Evolutionary conservation across 2,329 filamentous ascomycete species (phyloP), one percentile per base, ranked within the genome.

Genomic region (Neofusicoccum umdonicola): DNA sequence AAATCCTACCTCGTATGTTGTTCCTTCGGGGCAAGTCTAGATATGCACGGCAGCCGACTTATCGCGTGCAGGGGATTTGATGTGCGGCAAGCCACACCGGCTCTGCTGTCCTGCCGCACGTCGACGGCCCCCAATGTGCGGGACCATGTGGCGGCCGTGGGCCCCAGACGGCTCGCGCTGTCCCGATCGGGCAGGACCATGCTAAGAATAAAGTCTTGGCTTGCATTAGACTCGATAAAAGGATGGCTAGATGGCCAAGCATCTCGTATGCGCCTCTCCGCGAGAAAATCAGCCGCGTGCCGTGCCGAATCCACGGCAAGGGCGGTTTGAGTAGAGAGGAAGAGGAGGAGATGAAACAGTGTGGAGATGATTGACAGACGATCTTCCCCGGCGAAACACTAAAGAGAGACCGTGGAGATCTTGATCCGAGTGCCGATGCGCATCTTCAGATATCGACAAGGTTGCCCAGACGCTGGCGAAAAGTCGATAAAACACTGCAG

Each of bases 121-220:
- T 50, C 42, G 8, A 56, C n/a, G 37, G 34, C 34, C 27, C n/a
- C 27, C 50, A 11, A 34, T 12, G 5, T 31, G 31, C 44, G 44
- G 17, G 31, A 44, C 15, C 19, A 13, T 39, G 44, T 42, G 51
- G 51, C 44, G 44, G 42, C 22, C 3, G 22, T 22, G 22, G 22
- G 22, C 22, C 22, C 22, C 22, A 22, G 22, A 22, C 22, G 22
- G 22, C 22, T 22, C 22, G 22, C 3, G 34, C 44, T 50, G n/a
- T 12, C 58, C 58, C 13, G 19, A 51, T 50, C 15, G 13, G 58
- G 58, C 47, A 62, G 58, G 58, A 31, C 19, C 34, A 9, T 19
- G 17, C 58, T 51, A 62, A 62, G 58, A 62, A 62, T 62, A 62
- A 62, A 11, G 9, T 50, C 58, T 50, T 62, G 58, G 58, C 58